Evolutionary conservation across 2,329 filamentous ascomycete genomes (phyloP).

Genomic region (Alternaria atra): DNA sequence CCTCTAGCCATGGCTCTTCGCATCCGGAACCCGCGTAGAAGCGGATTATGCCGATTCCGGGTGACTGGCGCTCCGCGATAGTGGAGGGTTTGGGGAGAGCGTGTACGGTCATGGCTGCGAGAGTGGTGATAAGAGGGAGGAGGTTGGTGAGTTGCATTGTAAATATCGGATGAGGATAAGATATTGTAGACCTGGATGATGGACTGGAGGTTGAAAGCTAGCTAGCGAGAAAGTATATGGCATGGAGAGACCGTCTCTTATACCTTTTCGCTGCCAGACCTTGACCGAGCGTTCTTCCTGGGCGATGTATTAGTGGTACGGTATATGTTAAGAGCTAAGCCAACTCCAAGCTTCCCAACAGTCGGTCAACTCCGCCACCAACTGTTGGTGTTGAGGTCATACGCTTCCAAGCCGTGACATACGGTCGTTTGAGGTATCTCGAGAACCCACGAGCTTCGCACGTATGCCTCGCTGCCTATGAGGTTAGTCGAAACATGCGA

Average conservation of each 20-base stretch:
- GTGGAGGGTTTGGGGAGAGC: constrained; percentile 2
- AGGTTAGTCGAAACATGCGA: not conserved
- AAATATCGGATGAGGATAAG: not conserved
- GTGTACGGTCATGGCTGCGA: constrained; percentile 1
- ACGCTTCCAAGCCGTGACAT: not conserved
- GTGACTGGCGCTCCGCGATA: not conserved
- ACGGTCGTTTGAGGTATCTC: not conserved
- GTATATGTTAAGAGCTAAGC: not conserved
- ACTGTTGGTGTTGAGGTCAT: not conserved
- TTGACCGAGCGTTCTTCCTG: not conserved
- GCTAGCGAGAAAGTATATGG: not conserved
- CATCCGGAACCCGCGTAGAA: constrained; percentile 11
- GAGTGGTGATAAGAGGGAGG: constrained; percentile 2
- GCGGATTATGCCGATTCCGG: constrained; percentile 6
- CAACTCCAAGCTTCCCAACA: not conserved
- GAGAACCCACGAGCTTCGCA: rapidly evolving
- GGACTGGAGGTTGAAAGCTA: not conserved
- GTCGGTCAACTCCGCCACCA: constrained; percentile 3
- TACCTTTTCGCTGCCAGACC: not conserved
- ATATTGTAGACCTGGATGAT: not conserved
- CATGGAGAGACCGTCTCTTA: not conserved
- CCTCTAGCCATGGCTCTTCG: constrained; percentile 11
- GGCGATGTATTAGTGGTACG: not conserved
- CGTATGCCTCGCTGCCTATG: not conserved
- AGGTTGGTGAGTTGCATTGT: constrained; percentile 13